Conservation (phyloP, 768 basidiomycete species). For the Leccinum barrowsii region DNA sequence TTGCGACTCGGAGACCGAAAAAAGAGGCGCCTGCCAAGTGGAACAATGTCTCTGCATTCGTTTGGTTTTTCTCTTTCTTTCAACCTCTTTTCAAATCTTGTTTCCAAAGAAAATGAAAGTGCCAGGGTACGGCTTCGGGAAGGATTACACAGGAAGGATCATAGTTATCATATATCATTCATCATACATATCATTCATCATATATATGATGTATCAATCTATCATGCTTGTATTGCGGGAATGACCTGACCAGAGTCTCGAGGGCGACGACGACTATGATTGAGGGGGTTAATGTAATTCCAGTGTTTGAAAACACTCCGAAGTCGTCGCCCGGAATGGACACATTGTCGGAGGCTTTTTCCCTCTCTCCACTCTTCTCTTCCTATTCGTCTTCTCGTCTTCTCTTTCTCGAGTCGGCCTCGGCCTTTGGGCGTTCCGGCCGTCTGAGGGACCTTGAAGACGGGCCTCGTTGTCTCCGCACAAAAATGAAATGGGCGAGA, state of each 20-base stretch:
- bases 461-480: conserved; percentile 18
- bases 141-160: neutral
- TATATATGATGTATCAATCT: neutral
- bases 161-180: neutral
- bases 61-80: neutral
- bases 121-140: neutral
- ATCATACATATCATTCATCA: neutral
- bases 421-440: neutral
- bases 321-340: conserved; percentile 1
- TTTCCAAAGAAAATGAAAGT: neutral
- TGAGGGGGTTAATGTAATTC: neutral
- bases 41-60: neutral
- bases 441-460: neutral
- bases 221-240: neutral
- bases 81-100: neutral
- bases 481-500: neutral
- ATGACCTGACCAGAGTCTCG: neutral
- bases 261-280: neutral
- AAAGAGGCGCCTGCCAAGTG: neutral
- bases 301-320: neutral
- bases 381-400: neutral
- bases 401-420: neutral
- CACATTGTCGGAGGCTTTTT: conserved; percentile 9
- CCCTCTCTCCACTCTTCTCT: neutral
- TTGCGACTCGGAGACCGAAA: neutral